These are phyloP conservation scores for Aspergillus ellipticus DNA, from an alignment of 495 filamentous ascomycete genomes.

Conservation along the genomic window DNA sequence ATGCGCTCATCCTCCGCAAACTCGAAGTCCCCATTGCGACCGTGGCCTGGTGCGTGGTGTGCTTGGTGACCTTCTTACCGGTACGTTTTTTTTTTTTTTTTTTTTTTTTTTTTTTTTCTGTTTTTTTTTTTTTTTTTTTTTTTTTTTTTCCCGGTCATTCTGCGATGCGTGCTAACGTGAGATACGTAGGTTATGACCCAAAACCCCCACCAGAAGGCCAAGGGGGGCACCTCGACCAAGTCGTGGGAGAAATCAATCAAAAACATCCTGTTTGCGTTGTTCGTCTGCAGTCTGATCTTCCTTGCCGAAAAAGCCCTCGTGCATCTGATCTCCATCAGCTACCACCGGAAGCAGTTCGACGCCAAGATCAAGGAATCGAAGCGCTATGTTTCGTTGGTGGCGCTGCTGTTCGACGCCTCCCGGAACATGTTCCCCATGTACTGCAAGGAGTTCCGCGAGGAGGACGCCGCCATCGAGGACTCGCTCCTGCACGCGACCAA, in stretches of 20 bases:
- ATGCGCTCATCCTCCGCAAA: slow-evolving; percentile 73
- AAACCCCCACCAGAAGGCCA: slow-evolving; percentile 34
- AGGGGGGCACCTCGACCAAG: slow-evolving; percentile 30
- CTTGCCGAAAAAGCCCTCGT: slow-evolving; percentile 79
- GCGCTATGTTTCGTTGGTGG: slow-evolving; percentile 71
- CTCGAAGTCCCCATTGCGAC: slow-evolving; percentile 83
- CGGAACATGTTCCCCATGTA: slow-evolving; percentile 84
- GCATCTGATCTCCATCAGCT: slow-evolving; percentile 89
- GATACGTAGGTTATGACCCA: slow-evolving; percentile 53
- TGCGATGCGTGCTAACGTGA: slow-evolving; percentile 46
- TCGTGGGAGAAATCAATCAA: slow-evolving; percentile 61
- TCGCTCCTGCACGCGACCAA: slow-evolving; percentile 52
- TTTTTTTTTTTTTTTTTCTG: too few relatives aligned
- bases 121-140: too few relatives aligned
- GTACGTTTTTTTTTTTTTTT: too few relatives aligned
- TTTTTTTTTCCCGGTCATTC: too few relatives aligned
- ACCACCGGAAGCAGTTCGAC: slow-evolving; percentile 92
- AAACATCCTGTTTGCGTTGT: slow-evolving; percentile 67
- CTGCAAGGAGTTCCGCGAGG: slow-evolving; percentile 83
- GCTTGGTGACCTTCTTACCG: slow-evolving; percentile 72
- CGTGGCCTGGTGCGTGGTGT: slow-evolving; percentile 81
- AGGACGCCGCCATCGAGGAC: slow-evolving; percentile 87
- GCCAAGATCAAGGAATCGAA: slow-evolving; percentile 85
- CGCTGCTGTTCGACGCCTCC: slow-evolving; percentile 85
- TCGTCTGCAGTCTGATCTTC: slow-evolving; percentile 75